Evolutionary conservation across 805 yeast species (phyloP).

Genomic region (Saccharomycopsis lassenensis): DNA sequence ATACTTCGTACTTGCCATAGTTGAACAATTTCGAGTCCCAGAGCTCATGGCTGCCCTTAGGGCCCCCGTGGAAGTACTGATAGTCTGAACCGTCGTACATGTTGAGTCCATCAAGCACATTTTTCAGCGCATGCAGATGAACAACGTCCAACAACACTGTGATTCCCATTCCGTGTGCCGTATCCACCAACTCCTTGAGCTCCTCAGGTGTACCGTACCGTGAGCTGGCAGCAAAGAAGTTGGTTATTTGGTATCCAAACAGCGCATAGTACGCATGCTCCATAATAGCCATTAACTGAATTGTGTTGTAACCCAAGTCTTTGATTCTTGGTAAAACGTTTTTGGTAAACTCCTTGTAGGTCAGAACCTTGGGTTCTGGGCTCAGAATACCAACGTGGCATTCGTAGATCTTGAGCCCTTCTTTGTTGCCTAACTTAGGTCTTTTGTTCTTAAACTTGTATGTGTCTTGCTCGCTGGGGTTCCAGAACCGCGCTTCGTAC

Average conservation of each 20-base stretch:
- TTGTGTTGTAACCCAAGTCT: constrained; percentile 80
- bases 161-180: constrained; percentile 83
- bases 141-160: constrained; percentile 84
- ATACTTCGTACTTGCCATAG: constrained; percentile 84
- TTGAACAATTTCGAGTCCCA: constrained; percentile 97
- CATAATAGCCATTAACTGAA: constrained; percentile 96
- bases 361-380: constrained; percentile 75
- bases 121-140: constrained; percentile 92
- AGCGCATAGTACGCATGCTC: constrained; percentile 98
- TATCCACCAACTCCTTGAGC: constrained; percentile 77
- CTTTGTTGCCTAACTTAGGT: constrained; percentile 40
- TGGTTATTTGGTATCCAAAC: constrained; percentile 94
- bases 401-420: constrained; percentile 70
- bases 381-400: constrained; percentile 94
- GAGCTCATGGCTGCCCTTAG: constrained; percentile 75
- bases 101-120: constrained; percentile 87
- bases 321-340: constrained; percentile 77
- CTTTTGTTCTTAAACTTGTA: constrained; percentile 55
- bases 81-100: constrained; percentile 92
- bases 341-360: constrained; percentile 74
- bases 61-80: constrained; percentile 85
- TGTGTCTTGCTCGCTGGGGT: constrained; percentile 40
- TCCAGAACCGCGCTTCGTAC: constrained; percentile 91
- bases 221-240: constrained; percentile 82
- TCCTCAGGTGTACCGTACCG: constrained; percentile 95